Base-by-base conservation (phyloP, 2,329 filamentous ascomycete genomes). In the Colletotrichum euphorbiae region DNA sequence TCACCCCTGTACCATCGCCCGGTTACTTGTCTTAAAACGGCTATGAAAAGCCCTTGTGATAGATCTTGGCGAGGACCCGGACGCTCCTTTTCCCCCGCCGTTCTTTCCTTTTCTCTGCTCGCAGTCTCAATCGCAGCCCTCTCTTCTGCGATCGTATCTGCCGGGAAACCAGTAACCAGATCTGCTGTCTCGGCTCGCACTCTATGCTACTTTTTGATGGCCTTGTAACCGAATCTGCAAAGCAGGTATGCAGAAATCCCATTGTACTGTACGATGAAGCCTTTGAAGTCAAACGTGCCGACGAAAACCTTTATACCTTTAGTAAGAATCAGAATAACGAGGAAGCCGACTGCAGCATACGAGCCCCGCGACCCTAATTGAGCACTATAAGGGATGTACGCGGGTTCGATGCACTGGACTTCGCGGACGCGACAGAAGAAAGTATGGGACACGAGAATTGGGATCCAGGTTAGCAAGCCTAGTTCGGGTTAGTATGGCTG, bases 361-460 rank as follows among this genome's bases (percentile, higher is more conserved):
- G 65, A 68, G 1, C 65, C 65, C 65, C 21, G 58, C 0, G 21
- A 2, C 1, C 60, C 60, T 0, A 83, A 70, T 1, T 73, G 71
- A n/a, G 78, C 80, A 9, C 74, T 70, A 58, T 82, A 83, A 1
- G 80, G 81, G 51, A 84, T 73, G 21, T 72, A 70, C 4, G 70
- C 62, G 0, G 77, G 71, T 0, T 76, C 69, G 15, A 82, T 76
- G 3, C 75, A 72, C 67, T 83, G 81, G 0, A 73, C 77, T 50
- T 76, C 73, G 54, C 80, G 76, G 3, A 74, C 81, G 4, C 73
- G 68, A 21, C 76, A 75, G 72, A 83, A 82, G 12, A 71, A 21
- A 4, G 83, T 73, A 65, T 83, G 80, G 4, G 77, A 77, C 2
- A 80, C 69, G 0, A 81, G 75, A 3, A 83, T 76, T 17, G 76